Base-by-base conservation (phyloP, 495 filamentous ascomycete species). In the Daldinia bambusicola region DNA sequence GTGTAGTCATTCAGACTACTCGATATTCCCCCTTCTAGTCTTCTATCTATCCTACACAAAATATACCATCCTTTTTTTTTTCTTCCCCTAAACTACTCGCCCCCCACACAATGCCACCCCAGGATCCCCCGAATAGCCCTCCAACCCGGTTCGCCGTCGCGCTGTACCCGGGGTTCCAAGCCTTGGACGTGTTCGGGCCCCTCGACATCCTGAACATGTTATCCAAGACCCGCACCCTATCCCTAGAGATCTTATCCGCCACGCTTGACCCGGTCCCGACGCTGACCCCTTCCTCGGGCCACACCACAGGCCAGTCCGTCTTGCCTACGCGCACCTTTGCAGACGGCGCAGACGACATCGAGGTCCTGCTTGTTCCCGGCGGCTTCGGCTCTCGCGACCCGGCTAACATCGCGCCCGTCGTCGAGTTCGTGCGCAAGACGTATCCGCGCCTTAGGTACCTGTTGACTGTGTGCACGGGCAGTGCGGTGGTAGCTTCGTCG, bases 321-420 rank as follows among this genome's bases (percentile, higher is more conserved):
- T 66, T 89, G 6, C 89, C 90, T 18, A 92, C 90, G 3, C 89
- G 89, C 77, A 89, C 88, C 0, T 90, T 88, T 71, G 68, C 63
- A 12, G 77, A 72, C 14, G 77, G 12, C 2, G 82, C 82, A 0
- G 70, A 79, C 14, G 79, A 78, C 30, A 74, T 92, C 5, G 90
- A 93, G 50, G 84, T 91, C 9, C 82, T 93, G 4, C 74, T 93
- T 51, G 79, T 93, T 2, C 90, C 89, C 0, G 91, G 91, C 4
- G 91, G 91, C 0, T 10, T 77, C 1, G 90, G 90, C 20, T 77
- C 81, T 4, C 83, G 87, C 2, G 63, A 77, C 8, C 70, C 80
- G 10, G 64, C 59, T 14, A 78, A 79, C 53, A 73, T 84, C 13
- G 62, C 59, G 6, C 70, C 70, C 7, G 74, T 82, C 6, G 80